phyloP scores from a whole-genome alignment of 164 flowering plant species.

The Aristolochia contorta region DNA sequence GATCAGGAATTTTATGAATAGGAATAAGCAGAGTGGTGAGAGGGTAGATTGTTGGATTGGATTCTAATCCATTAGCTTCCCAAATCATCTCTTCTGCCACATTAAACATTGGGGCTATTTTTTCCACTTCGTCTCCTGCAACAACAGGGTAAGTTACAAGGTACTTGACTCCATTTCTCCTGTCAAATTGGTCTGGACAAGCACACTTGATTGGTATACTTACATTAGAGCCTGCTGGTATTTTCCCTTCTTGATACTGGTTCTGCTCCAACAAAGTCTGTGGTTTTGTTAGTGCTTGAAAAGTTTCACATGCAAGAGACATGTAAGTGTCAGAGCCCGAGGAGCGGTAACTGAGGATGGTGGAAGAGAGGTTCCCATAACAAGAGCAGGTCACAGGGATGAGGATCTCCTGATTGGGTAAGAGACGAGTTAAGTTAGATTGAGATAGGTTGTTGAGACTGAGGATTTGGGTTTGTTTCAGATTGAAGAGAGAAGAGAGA shows the following conservation, averaged over 20 bases:
- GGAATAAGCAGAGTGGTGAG: slow-evolving; percentile 35
- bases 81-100: slow-evolving; percentile 17
- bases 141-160: slow-evolving; percentile 44
- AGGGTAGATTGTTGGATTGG: slow-evolving; percentile 23
- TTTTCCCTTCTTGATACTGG: not conserved
- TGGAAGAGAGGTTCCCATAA: slow-evolving; percentile 19
- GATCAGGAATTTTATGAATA: slow-evolving; percentile 11
- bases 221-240: slow-evolving; percentile 4
- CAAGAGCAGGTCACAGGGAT: slow-evolving; percentile 36
- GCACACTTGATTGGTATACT: slow-evolving; percentile 40
- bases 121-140: slow-evolving; percentile 13
- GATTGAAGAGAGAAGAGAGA: slow-evolving; percentile 28
- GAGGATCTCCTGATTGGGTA: slow-evolving; percentile 30
- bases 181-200: slow-evolving; percentile 23
- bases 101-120: slow-evolving; percentile 21
- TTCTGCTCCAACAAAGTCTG: slow-evolving; percentile 20
- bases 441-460: slow-evolving; percentile 20
- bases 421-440: slow-evolving; percentile 11
- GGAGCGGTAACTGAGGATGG: slow-evolving; percentile 19
- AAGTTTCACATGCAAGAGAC: slow-evolving; percentile 28
- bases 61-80: slow-evolving; percentile 23
- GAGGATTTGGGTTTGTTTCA: slow-evolving; percentile 15
- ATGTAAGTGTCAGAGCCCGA: slow-evolving; percentile 8
- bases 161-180: slow-evolving; percentile 15
- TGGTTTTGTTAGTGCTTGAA: slow-evolving; percentile 29